Evolutionary conservation across 192 early-diverging fungal species (phyloP), one percentile per base, ranked within the genome.

Genomic region (Coemansia sp.): DNA sequence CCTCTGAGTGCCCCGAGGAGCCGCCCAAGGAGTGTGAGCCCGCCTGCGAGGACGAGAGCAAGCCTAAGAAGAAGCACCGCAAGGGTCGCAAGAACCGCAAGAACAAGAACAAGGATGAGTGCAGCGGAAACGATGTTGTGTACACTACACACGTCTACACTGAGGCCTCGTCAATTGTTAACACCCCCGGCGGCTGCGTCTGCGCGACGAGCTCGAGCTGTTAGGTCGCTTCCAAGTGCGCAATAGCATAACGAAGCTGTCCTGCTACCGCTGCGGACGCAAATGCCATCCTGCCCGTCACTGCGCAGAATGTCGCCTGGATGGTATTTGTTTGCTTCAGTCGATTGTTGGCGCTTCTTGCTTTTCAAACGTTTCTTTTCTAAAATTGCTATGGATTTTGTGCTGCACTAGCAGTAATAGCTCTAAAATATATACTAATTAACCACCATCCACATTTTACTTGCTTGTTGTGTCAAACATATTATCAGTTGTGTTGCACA

Each of bases 111-210:
- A 9, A 53, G 49, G 38, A 53, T 27, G 58, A 70, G 49, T 59
- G 41, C 63, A 22, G 24, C 39, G 74, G 67, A 47, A 64, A 65
- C 47, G 58, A 51, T 12, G 41, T 58, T 25, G 76, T 79, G 67
- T 79, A 64, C 67, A 79, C 76, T 60, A 79, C 76, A 19, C 76
- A 79, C 70, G 65, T 79, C 64, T 79, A 63, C 64, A 79, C 76
- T 32, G 76, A 79, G 70, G 76, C 76, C 9, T 73, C 59, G 6
- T 79, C 70, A 11, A 53, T 79, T 17, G 76, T 79, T 54, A 65
- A 69, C 70, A 73, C 70, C 5, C 62, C 65, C 32, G 76, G 70
- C 24, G 66, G 70, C 66, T 61, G 37, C 63, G 69, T 63, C 39
- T 79, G 76, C 61, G 69, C 58, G 7, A 73, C 76, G 15, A 69